Conservation (phyloP, 345 rosid genomes). For the Jatropha curcas region DNA sequence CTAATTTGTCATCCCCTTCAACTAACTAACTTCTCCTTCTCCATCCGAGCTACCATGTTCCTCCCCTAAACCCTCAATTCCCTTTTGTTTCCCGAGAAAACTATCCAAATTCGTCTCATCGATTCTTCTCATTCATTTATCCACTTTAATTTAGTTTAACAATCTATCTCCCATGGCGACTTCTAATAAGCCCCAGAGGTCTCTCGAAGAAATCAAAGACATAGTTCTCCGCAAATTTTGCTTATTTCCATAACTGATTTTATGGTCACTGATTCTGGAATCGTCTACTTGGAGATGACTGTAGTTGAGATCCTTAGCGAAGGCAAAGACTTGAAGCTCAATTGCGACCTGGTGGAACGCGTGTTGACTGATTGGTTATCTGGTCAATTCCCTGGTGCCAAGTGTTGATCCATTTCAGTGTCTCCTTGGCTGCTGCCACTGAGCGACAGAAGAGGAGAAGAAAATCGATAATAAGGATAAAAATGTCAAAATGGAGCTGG, state of each 20-base stretch:
- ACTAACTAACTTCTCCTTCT: neutral
- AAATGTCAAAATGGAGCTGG: constrained; percentile 64
- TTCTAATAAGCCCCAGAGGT: constrained; percentile 56
- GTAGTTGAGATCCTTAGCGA: constrained; percentile 98
- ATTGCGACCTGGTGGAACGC: constrained; percentile 75
- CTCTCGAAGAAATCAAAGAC: constrained; percentile 81
- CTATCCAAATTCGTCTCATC: too few relatives aligned
- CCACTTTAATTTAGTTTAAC: too few relatives aligned
- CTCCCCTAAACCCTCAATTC: neutral
- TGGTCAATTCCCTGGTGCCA: constrained; percentile 56
- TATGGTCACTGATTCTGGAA: constrained; percentile 43
- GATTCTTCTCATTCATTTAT: too few relatives aligned
- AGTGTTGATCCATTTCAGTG: constrained; percentile 68
- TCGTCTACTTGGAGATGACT: constrained; percentile 69
- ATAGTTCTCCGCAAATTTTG: constrained; percentile 81
- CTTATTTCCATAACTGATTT: constrained; percentile 55
- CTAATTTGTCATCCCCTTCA: too few relatives aligned
- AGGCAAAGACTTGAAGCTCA: constrained; percentile 63
- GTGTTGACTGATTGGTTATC: constrained; percentile 80
- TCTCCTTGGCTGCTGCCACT: constrained; percentile 71
- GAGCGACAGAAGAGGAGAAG: constrained; percentile 74
- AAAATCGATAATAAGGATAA: constrained; percentile 81
- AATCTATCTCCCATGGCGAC: constrained; percentile 50
- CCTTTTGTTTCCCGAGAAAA: constrained; percentile 15
- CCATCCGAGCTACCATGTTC: neutral